Percentiles rank a stretch among this genome's conserved stretches.
These are phyloP conservation scores for Suillus paluster DNA, from an alignment of 768 basidiomycete species.

Conservation along the genomic window DNA sequence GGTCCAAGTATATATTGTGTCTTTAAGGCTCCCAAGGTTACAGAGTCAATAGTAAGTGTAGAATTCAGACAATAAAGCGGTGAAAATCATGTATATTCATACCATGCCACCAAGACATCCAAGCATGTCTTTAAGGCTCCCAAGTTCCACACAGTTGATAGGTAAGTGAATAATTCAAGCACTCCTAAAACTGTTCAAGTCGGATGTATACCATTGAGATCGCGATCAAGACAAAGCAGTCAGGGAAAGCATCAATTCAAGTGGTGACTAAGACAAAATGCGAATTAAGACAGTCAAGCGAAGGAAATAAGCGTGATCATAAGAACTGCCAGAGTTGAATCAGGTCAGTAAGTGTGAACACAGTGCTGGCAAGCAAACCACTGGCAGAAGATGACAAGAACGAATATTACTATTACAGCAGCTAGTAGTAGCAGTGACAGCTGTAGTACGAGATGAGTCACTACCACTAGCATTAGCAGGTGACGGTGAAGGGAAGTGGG, in stretches of 20 bases:
- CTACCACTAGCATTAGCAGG: too few species aligned
- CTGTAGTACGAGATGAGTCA: too few species aligned
- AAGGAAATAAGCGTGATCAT: neutral
- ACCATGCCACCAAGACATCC: neutral
- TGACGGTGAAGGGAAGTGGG: too few species aligned
- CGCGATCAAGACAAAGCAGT: neutral
- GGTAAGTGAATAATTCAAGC: neutral
- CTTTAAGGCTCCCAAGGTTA: neutral
- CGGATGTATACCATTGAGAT: neutral
- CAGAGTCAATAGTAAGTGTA: neutral
- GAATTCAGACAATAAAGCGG: neutral
- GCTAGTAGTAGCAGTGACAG: too few species aligned
- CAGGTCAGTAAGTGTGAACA: neutral
- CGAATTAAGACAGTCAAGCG: neutral
- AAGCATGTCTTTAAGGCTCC: neutral
- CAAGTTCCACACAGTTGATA: neutral
- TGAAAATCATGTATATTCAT: neutral
- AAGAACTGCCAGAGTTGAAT: conserved; percentile 1
- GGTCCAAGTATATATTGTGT: neutral
- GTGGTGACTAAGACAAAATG: conserved; percentile 1
- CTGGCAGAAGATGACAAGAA: too few species aligned
- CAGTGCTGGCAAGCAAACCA: neutral
- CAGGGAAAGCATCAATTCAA: neutral
- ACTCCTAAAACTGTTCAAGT: neutral
- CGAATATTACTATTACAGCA: too few species aligned